phyloP scores from a whole-genome alignment of 352 stramenopile genomes.

The Saprolegnia diclina region DNA sequence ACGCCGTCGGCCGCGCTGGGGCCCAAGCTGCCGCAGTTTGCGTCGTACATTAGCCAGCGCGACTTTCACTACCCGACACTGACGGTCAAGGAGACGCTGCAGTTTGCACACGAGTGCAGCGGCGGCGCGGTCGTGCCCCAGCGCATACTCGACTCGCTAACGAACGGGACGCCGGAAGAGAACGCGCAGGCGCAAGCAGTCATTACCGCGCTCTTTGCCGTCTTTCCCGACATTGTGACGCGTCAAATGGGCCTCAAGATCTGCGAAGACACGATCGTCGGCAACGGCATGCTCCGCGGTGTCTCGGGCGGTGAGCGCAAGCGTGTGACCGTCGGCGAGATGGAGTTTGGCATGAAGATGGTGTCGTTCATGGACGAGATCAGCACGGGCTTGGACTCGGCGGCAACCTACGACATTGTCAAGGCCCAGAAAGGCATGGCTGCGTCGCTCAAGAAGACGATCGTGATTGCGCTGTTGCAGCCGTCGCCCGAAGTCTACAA shows the following conservation, averaged over 20 bases:
- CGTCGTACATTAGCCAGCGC: constrained; percentile 44
- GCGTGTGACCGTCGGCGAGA: constrained; percentile 83
- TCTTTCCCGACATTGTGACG: constrained; percentile 39
- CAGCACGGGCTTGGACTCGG: constrained; percentile 44
- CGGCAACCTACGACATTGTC: constrained; percentile 44
- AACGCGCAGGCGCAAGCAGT: constrained; percentile 37
- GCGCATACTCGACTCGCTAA: constrained; percentile 37
- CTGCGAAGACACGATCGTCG: constrained; percentile 52
- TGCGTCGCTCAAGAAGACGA: constrained; percentile 39
- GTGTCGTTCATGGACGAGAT: constrained; percentile 49
- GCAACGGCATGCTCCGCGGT: constrained; percentile 45
- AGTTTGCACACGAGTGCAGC: constrained; percentile 87
- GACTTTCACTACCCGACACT: constrained; percentile 81
- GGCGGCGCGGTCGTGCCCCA: constrained; percentile 32
- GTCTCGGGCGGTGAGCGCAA: constrained; percentile 88
- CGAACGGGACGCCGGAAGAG: constrained; percentile 37
- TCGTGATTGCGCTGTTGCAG: constrained; percentile 77
- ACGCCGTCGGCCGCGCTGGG: constrained; percentile 31
- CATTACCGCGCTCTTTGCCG: constrained; percentile 35
- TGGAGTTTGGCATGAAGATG: constrained; percentile 66
- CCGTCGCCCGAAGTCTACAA: constrained; percentile 86
- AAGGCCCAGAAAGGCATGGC: constrained; percentile 36
- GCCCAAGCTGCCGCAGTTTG: constrained; percentile 38
- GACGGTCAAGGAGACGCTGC: constrained; percentile 90
- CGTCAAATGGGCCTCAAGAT: constrained; percentile 50